These are phyloP conservation scores for Epichloe gansuensis DNA, from an alignment of 2,329 filamentous ascomycete species.

Conservation along the genomic window DNA sequence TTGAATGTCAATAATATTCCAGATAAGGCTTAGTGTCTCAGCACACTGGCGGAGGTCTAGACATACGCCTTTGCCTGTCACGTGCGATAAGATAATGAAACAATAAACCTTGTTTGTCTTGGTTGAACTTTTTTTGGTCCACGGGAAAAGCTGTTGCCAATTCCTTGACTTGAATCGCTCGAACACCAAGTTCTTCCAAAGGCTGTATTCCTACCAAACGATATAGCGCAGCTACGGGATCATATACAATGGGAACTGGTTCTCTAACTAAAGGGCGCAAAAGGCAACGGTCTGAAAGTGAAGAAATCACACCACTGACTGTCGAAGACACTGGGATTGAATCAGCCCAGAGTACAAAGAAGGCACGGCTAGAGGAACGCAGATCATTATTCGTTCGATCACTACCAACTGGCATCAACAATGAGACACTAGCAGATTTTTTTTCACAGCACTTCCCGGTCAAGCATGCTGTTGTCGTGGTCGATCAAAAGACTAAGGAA, in stretches of 20 bases:
- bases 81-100: conserved; percentile 20
- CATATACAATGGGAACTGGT: neutral
- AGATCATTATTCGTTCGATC: conserved; percentile 84
- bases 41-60: neutral
- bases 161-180: neutral
- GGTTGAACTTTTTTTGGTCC: neutral
- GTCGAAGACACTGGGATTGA: conserved; percentile 21
- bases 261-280: conserved; percentile 19
- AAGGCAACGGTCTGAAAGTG: conserved; percentile 21
- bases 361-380: conserved; percentile 44
- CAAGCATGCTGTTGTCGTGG: conserved; percentile 89
- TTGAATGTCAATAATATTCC: conserved; percentile 22
- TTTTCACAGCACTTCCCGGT: conserved; percentile 92
- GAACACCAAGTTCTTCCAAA: neutral
- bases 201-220: neutral
- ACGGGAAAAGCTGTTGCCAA: neutral
- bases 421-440: conserved; percentile 69
- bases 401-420: conserved; percentile 64
- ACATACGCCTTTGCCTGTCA: conserved; percentile 14
- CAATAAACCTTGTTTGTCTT: neutral
- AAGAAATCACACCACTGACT: conserved; percentile 17
- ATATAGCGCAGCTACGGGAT: neutral
- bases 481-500: conserved; percentile 71
- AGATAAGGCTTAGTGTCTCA: conserved; percentile 15
- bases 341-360: conserved; percentile 32